Percentiles rank a stretch among this genome's conserved stretches.
These are phyloP conservation scores for Pichia californica DNA, from an alignment of 805 yeast species.

Conservation along the genomic window DNA sequence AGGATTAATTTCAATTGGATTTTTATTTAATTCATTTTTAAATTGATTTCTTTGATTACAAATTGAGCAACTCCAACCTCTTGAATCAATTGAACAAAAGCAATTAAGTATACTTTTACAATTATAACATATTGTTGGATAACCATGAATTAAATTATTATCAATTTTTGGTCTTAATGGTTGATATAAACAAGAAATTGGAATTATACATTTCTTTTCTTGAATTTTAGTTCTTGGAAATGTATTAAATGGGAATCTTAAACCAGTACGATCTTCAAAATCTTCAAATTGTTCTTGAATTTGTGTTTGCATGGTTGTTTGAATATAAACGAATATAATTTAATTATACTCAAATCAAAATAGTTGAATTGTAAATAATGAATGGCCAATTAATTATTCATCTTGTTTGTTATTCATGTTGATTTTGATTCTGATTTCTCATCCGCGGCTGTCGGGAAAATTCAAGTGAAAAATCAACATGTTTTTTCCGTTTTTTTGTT, in stretches of 20 bases:
- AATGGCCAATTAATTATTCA: too few species aligned
- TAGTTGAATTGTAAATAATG: too few species aligned
- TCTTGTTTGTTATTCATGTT: too few species aligned
- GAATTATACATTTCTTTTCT: slow-evolving; percentile 45
- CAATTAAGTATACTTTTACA: slow-evolving; percentile 54
- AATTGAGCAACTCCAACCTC: slow-evolving; percentile 50
- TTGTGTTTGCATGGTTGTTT: background rate
- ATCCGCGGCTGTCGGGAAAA: too few species aligned
- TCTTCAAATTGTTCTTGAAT: slow-evolving; percentile 35
- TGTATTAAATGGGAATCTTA: slow-evolving; percentile 68
- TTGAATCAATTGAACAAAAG: slow-evolving; percentile 34
- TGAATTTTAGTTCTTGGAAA: slow-evolving; percentile 51
- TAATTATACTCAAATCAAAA: too few species aligned
- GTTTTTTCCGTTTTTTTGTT: too few species aligned
- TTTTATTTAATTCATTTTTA: slow-evolving; percentile 20
- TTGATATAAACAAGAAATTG: slow-evolving; percentile 52
- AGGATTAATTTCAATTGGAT: slow-evolving; percentile 34
- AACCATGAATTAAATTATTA: slow-evolving; percentile 31
- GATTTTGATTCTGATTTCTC: too few species aligned
- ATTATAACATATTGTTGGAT: slow-evolving; percentile 44
- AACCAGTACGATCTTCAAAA: slow-evolving; percentile 66
- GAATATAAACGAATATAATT: too few species aligned
- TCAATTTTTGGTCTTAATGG: slow-evolving; percentile 46
- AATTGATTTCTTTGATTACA: slow-evolving; percentile 44
- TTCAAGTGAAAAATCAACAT: too few species aligned